These are phyloP conservation scores for Podospora comata DNA, from an alignment of 495 filamentous ascomycete genomes.

Conservation along the genomic window DNA sequence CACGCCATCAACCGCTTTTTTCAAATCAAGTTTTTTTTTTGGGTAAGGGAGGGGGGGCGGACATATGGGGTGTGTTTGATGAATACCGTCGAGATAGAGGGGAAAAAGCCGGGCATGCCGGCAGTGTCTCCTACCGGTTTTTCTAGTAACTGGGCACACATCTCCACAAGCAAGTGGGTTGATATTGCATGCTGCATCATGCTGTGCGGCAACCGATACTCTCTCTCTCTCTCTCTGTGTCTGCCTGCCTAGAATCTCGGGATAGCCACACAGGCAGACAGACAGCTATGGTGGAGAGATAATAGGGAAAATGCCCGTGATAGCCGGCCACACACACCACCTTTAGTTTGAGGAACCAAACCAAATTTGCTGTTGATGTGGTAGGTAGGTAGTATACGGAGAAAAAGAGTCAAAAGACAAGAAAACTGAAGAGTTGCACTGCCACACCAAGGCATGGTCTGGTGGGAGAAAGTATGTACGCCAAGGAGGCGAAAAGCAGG, in stretches of 20 bases:
- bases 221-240: neutral
- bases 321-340: neutral
- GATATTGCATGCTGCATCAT: neutral
- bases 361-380: neutral
- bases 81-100: neutral
- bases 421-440: neutral
- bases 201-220: neutral
- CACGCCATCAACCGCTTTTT: too few relatives aligned
- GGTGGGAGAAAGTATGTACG: neutral
- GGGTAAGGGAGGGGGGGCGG: too few relatives aligned
- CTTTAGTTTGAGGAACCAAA: neutral
- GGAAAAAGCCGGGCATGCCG: neutral
- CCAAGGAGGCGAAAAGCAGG: neutral
- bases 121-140: neutral
- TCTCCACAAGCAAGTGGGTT: neutral
- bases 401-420: neutral
- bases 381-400: neutral
- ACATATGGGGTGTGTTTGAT: neutral
- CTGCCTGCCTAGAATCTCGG: neutral
- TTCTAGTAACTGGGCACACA: neutral
- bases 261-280: neutral
- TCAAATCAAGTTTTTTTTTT: neutral
- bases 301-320: neutral
- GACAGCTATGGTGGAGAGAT: neutral
- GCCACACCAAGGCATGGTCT: neutral